phyloP scores from a whole-genome alignment of 768 basidiomycete genomes.

The Pleurotus eryngii region DNA sequence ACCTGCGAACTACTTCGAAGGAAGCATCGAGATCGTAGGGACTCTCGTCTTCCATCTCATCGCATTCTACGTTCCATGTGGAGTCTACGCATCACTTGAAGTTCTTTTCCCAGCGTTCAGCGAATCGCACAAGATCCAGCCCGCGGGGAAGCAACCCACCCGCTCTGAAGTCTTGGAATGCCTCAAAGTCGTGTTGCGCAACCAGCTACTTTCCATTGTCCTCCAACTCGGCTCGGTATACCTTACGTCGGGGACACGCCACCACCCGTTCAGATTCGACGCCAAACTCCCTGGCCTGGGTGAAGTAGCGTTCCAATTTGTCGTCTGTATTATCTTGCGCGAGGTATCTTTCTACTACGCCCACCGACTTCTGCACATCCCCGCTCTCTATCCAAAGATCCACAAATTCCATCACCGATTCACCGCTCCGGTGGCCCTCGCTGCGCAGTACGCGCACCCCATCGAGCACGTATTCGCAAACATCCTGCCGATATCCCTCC shows the following conservation, averaged over 20 bases:
- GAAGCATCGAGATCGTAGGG: slow-evolving; percentile 20
- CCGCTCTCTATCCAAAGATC: neutral
- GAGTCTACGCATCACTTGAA: slow-evolving; percentile 19
- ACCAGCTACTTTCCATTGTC: slow-evolving; percentile 18
- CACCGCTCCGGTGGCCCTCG: too few relatives aligned
- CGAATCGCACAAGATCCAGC: slow-evolving; percentile 22
- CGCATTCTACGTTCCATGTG: slow-evolving; percentile 22
- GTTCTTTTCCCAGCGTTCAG: slow-evolving; percentile 20
- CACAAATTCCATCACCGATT: too few relatives aligned
- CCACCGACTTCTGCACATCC: slow-evolving; percentile 26
- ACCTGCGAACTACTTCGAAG: slow-evolving; percentile 10
- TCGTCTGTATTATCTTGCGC: slow-evolving; percentile 17
- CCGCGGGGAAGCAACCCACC: slow-evolving; percentile 21
- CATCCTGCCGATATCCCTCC: slow-evolving; percentile 22
- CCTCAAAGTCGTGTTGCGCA: slow-evolving; percentile 17
- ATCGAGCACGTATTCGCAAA: slow-evolving; percentile 5
- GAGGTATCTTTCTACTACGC: slow-evolving; percentile 28
- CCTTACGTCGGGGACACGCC: slow-evolving; percentile 5
- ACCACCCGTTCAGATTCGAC: slow-evolving; percentile 17
- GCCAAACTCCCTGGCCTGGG: slow-evolving; percentile 13
- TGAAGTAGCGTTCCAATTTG: slow-evolving; percentile 18
- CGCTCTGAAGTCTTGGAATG: slow-evolving; percentile 19
- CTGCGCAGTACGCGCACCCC: too few relatives aligned
- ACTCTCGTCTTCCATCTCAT: slow-evolving; percentile 18
- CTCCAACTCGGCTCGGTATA: slow-evolving; percentile 14